Percentiles rank a stretch among this genome's conserved stretches.
These are phyloP conservation scores for Torrubiella hemipterigena DNA, from an alignment of 2,329 filamentous ascomycete genomes.

Conservation along the genomic window DNA sequence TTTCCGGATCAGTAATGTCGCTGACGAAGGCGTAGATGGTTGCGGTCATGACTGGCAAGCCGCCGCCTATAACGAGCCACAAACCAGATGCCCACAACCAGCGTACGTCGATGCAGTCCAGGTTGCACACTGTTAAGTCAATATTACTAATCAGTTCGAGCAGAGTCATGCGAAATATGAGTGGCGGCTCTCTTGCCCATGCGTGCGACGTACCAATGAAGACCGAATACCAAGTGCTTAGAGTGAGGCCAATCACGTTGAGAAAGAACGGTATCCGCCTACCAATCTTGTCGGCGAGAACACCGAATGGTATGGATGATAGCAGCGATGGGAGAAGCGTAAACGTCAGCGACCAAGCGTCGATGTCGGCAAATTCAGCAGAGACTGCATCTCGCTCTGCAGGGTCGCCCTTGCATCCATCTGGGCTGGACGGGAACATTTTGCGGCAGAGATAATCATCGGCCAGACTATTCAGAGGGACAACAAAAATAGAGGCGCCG, in stretches of 20 bases:
- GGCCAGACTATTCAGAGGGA: neutral
- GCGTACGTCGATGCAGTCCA: conserved; percentile 4
- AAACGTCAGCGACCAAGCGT: neutral
- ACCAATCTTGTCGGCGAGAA: conserved; percentile 3
- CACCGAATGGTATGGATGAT: conserved; percentile 1
- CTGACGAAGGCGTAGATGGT: conserved; percentile 1
- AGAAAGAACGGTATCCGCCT: neutral
- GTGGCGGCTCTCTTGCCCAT: no score
- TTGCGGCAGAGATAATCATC: neutral
- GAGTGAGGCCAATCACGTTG: neutral
- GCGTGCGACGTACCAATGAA: neutral
- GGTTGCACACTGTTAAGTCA: neutral
- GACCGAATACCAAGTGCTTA: no score
- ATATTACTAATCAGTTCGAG: neutral
- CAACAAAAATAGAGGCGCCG: neutral
- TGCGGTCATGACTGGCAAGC: neutral
- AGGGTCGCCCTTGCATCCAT: neutral
- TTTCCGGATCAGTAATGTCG: conserved; percentile 1
- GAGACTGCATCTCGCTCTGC: conserved; percentile 2
- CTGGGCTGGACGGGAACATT: neutral
- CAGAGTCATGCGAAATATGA: conserved; percentile 1
- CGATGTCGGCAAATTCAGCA: conserved; percentile 1
- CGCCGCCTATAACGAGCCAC: conserved; percentile 3
- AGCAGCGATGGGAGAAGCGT: conserved; percentile 2
- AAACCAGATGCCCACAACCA: no score